These are phyloP conservation scores for Penicillium antarcticum DNA, from an alignment of 495 filamentous ascomycete species.

Conservation along the genomic window DNA sequence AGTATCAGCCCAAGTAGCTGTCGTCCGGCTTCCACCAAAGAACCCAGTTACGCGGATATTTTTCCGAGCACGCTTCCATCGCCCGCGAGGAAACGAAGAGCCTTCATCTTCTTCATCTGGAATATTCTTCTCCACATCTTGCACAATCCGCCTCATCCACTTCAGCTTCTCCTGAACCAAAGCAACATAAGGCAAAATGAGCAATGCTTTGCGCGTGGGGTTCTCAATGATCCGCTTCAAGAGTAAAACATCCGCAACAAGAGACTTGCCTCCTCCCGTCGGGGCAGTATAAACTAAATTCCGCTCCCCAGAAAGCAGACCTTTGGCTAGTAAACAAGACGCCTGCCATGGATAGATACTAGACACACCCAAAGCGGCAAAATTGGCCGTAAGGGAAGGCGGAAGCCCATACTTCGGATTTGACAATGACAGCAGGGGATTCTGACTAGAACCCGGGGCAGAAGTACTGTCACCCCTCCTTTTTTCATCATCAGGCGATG, in stretches of 20 bases:
- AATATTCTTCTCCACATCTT: slow-evolving; percentile 53
- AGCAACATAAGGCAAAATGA: slow-evolving; percentile 80
- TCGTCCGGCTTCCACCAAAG: slow-evolving; percentile 68
- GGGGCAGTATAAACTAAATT: slow-evolving; percentile 84
- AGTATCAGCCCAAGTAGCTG: slow-evolving; percentile 67
- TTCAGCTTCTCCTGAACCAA: slow-evolving; percentile 80
- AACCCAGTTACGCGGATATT: slow-evolving; percentile 65
- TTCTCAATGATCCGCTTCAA: slow-evolving; percentile 67
- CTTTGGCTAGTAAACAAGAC: slow-evolving; percentile 68
- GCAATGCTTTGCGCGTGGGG: slow-evolving; percentile 63
- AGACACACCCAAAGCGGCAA: slow-evolving; percentile 59
- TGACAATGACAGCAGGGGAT: slow-evolving; percentile 59
- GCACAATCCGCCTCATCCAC: slow-evolving; percentile 69
- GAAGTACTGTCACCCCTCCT: slow-evolving; percentile 26
- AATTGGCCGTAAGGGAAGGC: slow-evolving; percentile 57
- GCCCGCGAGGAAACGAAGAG: slow-evolving; percentile 19
- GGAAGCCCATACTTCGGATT: slow-evolving; percentile 66
- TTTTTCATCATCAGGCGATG: slow-evolving; percentile 44
- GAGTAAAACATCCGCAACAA: slow-evolving; percentile 74
- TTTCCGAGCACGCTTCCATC: slow-evolving; percentile 33
- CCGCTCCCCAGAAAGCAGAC: slow-evolving; percentile 60
- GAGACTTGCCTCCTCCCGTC: slow-evolving; percentile 77
- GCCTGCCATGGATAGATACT: slow-evolving; percentile 82
- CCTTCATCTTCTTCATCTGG: slow-evolving; percentile 24
- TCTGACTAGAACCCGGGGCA: slow-evolving; percentile 48